A percentile compares a stretch with the other conserved stretches of the same genome.
Evolutionary conservation across 78 protist genomes (phyloP).

Genomic region (Planoprotostelium fungivorum): DNA sequence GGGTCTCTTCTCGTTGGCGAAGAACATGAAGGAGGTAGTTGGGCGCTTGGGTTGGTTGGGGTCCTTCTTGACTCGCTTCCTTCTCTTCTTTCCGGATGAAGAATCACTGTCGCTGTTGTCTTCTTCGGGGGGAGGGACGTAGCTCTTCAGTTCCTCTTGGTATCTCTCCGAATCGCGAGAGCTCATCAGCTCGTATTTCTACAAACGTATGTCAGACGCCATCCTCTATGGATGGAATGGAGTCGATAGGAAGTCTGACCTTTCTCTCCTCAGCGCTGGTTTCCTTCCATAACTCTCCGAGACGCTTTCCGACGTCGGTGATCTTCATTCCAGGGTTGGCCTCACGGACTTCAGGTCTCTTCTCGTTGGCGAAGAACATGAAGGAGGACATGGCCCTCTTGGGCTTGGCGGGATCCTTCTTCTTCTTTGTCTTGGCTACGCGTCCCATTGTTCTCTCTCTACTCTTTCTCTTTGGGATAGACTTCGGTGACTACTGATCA

Average conservation of each 20-base stretch:
- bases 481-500: no score
- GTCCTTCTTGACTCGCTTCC: slow-evolving; percentile 10
- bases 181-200: slow-evolving; percentile 22
- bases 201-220: not conserved
- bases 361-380: slow-evolving; percentile 33
- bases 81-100: not conserved
- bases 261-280: not conserved
- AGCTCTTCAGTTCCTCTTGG: slow-evolving; percentile 9
- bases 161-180: slow-evolving; percentile 13
- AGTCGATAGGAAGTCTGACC: no score
- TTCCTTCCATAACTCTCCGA: slow-evolving; percentile 49
- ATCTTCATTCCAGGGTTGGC: slow-evolving; percentile 38
- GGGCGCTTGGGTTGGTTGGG: slow-evolving; percentile 59
- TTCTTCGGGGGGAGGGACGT: slow-evolving; percentile 6
- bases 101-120: slow-evolving; percentile 2
- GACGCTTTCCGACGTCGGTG: slow-evolving; percentile 14
- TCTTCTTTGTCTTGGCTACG: not conserved
- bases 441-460: not conserved
- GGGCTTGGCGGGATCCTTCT: slow-evolving; percentile 56
- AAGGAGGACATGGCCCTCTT: slow-evolving; percentile 54
- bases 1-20: slow-evolving; percentile 19
- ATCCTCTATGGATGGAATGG: no score
- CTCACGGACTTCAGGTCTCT: slow-evolving; percentile 8
- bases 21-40: slow-evolving; percentile 43
- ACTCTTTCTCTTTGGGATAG: no score